Percentiles rank a stretch among this genome's conserved stretches.
These are phyloP conservation scores for Neoboletus brunneissimus DNA, from an alignment of 768 basidiomycete genomes.

Conservation along the genomic window DNA sequence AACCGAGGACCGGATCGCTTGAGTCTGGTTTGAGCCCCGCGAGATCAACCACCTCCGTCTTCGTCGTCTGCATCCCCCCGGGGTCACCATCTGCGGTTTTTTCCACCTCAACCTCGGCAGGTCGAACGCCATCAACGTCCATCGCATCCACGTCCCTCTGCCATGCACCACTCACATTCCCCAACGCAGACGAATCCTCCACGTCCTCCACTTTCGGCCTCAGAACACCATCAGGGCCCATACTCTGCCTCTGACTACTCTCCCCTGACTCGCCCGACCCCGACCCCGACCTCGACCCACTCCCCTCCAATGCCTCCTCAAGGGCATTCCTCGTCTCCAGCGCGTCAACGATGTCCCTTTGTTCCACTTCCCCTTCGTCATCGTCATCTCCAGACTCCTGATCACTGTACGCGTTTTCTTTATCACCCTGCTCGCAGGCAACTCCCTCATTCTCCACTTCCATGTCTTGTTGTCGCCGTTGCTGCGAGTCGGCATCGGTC, in stretches of 20 bases:
- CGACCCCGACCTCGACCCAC: conserved; percentile 26
- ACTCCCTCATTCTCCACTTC: conserved; percentile 29
- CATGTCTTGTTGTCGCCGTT: conserved; percentile 33
- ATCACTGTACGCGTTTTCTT: conserved; percentile 25
- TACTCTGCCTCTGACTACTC: conserved; percentile 34
- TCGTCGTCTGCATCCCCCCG: conserved; percentile 22
- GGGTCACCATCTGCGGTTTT: background rate
- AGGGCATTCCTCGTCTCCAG: conserved; percentile 53
- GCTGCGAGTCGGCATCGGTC: conserved; percentile 26
- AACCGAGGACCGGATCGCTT: conserved; percentile 49
- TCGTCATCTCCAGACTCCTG: conserved; percentile 56
- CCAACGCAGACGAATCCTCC: conserved; percentile 51
- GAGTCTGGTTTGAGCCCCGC: conserved; percentile 55
- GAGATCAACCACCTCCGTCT: conserved; percentile 26
- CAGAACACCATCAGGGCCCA: conserved; percentile 26
- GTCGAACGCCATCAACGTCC: conserved; percentile 32
- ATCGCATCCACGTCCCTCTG: conserved; percentile 27
- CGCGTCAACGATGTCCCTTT: conserved; percentile 53
- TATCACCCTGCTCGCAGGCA: conserved; percentile 22
- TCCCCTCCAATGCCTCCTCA: conserved; percentile 54
- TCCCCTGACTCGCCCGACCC: conserved; percentile 35
- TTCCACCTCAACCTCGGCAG: conserved; percentile 30
- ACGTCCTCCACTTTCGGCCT: conserved; percentile 54
- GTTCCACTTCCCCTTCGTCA: conserved; percentile 55
- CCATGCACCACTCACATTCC: conserved; percentile 19